phyloP scores from a whole-genome alignment of 2,329 filamentous ascomycete species.

The Dactylellina haptotyla region DNA sequence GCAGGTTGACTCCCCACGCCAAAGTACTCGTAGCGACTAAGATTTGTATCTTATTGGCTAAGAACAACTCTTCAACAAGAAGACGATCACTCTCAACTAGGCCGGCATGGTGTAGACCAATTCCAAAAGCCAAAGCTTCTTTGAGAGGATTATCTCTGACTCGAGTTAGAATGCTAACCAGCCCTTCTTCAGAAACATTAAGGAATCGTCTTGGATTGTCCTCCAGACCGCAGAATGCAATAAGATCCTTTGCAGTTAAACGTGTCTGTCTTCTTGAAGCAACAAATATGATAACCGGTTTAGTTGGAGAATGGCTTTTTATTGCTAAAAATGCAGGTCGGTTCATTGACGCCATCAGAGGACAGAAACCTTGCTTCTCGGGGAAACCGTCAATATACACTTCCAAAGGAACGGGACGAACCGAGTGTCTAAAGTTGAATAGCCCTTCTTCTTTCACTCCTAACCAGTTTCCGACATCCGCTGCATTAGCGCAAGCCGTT shows the following conservation, averaged over 20 bases:
- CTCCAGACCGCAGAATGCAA: conserved; percentile 98
- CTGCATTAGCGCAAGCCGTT: conserved; percentile 95
- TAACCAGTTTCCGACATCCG: conserved; percentile 93
- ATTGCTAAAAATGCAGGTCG: conserved; percentile 94
- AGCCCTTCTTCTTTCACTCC: conserved; percentile 84
- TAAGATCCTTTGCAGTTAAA: conserved; percentile 92
- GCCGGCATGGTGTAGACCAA: conserved; percentile 95
- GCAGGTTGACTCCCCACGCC: conserved; percentile 94
- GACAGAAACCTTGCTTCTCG: conserved; percentile 92
- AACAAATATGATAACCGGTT: conserved; percentile 98
- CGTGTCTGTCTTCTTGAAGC: conserved; percentile 94
- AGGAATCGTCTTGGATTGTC: conserved; percentile 95
- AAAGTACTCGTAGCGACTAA: conserved; percentile 94
- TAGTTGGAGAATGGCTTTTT: conserved; percentile 93
- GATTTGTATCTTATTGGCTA: conserved; percentile 98
- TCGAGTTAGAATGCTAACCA: conserved; percentile 84
- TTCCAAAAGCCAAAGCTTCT: conserved; percentile 96
- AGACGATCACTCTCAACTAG: conserved; percentile 93
- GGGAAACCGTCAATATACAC: conserved; percentile 98
- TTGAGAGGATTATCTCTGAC: conserved; percentile 93
- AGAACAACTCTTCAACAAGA: conserved; percentile 90
- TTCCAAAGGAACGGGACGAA: conserved; percentile 92
- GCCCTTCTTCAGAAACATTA: conserved; percentile 91
- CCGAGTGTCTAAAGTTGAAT: conserved; percentile 97
- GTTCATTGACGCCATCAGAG: conserved; percentile 99